Percentiles rank a stretch among this genome's conserved stretches.
Evolutionary conservation across 306 rosid species (phyloP).

Genomic region (Corylus avellana): DNA sequence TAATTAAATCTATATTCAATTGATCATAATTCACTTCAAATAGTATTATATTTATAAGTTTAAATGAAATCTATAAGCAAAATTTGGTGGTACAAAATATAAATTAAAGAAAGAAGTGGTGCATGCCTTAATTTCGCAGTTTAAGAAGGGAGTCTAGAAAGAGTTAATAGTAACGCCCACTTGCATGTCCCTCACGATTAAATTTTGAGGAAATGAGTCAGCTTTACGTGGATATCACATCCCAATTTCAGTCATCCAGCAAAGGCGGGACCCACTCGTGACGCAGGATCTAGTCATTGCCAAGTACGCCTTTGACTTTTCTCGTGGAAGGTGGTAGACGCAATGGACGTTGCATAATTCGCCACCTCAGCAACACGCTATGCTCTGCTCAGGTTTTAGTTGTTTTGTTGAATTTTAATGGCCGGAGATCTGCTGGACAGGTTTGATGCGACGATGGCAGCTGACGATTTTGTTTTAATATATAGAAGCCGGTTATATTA

Average conservation of each 20-base stretch:
- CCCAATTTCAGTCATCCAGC: neutral
- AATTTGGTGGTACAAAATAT: neutral
- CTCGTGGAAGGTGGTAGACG: neutral
- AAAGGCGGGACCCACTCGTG: neutral
- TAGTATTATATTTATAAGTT: too few relatives aligned
- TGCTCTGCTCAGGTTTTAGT: neutral
- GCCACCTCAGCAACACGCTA: neutral
- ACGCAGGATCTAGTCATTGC: slow-evolving; percentile 50
- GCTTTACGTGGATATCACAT: slow-evolving; percentile 29
- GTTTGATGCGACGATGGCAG: neutral
- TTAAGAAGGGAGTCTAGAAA: neutral
- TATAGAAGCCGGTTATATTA: neutral
- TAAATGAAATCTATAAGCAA: too few relatives aligned
- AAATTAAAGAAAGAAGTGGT: neutral
- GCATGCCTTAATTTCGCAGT: neutral
- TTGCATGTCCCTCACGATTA: neutral
- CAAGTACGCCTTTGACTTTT: slow-evolving; percentile 12
- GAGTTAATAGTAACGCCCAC: neutral
- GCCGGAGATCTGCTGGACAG: neutral
- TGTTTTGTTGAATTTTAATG: neutral
- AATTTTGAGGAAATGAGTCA: slow-evolving; percentile 22
- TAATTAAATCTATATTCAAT: too few relatives aligned
- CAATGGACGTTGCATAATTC: neutral
- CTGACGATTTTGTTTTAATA: neutral
- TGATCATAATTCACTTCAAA: too few relatives aligned